These are phyloP conservation scores for Cryptococcus deneoformans DNA, from an alignment of 1,284 basidiomycete genomes.

Conservation along the genomic window DNA sequence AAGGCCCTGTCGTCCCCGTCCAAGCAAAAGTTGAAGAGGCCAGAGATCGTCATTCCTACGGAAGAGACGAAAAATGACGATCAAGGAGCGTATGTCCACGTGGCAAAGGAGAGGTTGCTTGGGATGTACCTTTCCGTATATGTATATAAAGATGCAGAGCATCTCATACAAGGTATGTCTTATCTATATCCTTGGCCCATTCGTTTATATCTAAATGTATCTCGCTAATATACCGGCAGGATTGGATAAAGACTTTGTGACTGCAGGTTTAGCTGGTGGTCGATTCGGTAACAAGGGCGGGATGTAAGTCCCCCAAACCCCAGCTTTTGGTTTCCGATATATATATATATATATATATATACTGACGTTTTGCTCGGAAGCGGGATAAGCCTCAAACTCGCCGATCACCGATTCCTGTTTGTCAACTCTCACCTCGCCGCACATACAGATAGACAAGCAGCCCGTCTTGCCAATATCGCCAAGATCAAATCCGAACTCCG, in stretches of 20 bases:
- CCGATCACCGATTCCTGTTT: constrained; percentile 54
- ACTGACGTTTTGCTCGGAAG: constrained; percentile 11
- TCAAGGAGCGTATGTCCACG: constrained; percentile 52
- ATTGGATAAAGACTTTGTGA: constrained; percentile 54
- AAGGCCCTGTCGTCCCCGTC: not conserved
- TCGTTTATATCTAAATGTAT: not conserved
- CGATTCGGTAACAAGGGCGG: constrained; percentile 56
- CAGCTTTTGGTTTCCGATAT: not conserved
- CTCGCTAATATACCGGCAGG: constrained; percentile 25
- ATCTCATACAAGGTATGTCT: constrained; percentile 46
- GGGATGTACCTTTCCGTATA: constrained; percentile 55
- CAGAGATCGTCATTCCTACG: constrained; percentile 20
- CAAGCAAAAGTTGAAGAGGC: constrained; percentile 9
- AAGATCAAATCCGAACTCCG: constrained; percentile 56
- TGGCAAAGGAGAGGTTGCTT: constrained; percentile 57
- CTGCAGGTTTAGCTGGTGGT: constrained; percentile 56
- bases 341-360: not conserved
- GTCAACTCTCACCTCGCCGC: constrained; percentile 58
- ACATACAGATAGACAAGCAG: constrained; percentile 46
- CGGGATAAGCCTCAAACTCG: constrained; percentile 55
- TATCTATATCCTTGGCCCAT: not conserved
- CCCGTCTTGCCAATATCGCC: constrained; percentile 47
- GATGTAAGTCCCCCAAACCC: constrained; percentile 27
- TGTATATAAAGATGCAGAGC: constrained; percentile 50
- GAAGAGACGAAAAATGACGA: constrained; percentile 9